A percentile compares a stretch with the other conserved stretches of the same genome.
Conservation (phyloP, 2,329 filamentous ascomycete species). For the Ophiosphaerella korrae region DNA sequence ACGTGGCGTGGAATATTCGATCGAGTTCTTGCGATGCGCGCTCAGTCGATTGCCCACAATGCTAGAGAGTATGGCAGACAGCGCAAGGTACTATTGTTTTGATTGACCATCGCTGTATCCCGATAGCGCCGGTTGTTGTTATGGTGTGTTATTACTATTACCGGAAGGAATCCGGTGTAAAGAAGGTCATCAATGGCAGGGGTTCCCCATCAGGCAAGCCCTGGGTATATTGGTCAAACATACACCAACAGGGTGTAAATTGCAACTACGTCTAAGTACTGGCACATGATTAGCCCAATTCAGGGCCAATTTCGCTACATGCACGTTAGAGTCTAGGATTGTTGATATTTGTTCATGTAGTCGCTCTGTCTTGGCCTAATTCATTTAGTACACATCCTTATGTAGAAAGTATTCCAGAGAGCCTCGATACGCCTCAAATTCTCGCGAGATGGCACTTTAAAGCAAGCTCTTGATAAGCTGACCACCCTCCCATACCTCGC, state of each 20-base stretch:
- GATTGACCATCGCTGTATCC: slow-evolving; percentile 18
- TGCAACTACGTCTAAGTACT: background rate
- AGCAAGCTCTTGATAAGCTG: slow-evolving; percentile 59
- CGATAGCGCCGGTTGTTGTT: slow-evolving; percentile 21
- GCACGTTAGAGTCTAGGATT: background rate
- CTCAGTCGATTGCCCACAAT: slow-evolving; percentile 24
- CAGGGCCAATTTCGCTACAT: too few species aligned
- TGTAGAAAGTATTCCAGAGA: background rate
- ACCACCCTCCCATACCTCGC: slow-evolving; percentile 70
- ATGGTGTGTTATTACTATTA: slow-evolving; percentile 26
- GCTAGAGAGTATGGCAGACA: slow-evolving; percentile 10
- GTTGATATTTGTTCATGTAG: background rate
- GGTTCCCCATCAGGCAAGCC: slow-evolving; percentile 5
- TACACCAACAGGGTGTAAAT: slow-evolving; percentile 2
- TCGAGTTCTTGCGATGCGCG: slow-evolving; percentile 2
- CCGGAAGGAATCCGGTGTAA: slow-evolving; percentile 16
- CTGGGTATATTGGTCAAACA: slow-evolving; percentile 1
- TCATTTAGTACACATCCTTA: background rate
- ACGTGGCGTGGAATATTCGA: slow-evolving; percentile 18
- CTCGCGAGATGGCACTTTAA: slow-evolving; percentile 8
- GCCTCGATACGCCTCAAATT: background rate
- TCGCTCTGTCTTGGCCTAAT: background rate
- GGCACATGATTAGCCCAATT: background rate
- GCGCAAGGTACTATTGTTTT: slow-evolving; percentile 15
- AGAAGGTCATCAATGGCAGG: slow-evolving; percentile 15